Evolutionary conservation across 371 early-diverging fungal genomes (phyloP), one percentile per base, ranked within the genome.

Genomic region (Apophysomyces variabilis): DNA sequence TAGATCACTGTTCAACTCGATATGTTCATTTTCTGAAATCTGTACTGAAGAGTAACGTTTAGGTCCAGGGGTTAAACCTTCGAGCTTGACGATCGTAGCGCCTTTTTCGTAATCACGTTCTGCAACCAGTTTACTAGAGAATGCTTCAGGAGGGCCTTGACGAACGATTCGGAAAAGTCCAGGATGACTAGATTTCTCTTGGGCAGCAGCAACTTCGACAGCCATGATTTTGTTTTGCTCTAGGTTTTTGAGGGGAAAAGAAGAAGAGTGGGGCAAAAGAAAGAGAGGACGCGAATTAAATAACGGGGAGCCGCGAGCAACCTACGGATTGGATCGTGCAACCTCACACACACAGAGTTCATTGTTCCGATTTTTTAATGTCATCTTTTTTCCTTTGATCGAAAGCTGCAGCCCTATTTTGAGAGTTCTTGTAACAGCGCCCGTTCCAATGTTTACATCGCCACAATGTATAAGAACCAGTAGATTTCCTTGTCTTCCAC

Each of bases 1-100:
- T 14, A 76, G 75, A 65, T 90, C 90, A 41, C 88, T 87, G 73
- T 89, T 87, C 47, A 93, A 78, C 65, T 93, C 93, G 56, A 91
- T 82, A 67, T 93, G 92, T 26, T 73, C 68, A 12, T 83, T 75
- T 64, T 79, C 66, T 18, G 85, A 86, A 16, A 87, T 68, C 70
- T 92, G 92, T 7, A 92, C 89, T 39, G 86, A 80, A 35, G 89
- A 86, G 68, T 88, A 89, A 38, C 74, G 75, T 72, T 89, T 89
- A 26, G 77, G 77, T 32, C 83, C 84, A n/a, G 79, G 77, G 1
- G 83, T 85, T 43, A 75, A 65, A 35, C 87, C 87, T 46, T 84
- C 79, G 38, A 90, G 73, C 38, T 78, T 60, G 36, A 82, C 86
- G 62, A 92, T 71, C 45, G 77, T 68, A 44, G 84, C 80, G 12